phyloP scores from a whole-genome alignment of 345 rosid genomes.

The Clarkia xantiana region DNA sequence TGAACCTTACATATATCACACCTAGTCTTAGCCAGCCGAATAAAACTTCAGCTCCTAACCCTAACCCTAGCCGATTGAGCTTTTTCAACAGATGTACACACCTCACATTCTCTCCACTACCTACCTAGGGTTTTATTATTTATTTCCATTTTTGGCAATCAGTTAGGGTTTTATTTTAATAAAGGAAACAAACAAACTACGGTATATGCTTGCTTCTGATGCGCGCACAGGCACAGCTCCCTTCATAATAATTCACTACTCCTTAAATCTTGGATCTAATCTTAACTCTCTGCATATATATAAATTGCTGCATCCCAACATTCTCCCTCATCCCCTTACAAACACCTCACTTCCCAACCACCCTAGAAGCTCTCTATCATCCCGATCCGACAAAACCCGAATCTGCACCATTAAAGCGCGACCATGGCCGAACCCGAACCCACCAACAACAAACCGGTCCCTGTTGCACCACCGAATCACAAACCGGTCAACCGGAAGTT shows the following conservation, averaged over 20 bases:
- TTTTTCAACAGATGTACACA: too few relatives aligned
- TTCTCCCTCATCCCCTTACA: not conserved
- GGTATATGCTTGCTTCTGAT: conserved; percentile 10
- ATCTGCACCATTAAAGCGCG: not conserved
- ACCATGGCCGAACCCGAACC: conserved; percentile 26
- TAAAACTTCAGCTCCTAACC: not conserved
- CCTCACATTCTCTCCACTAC: not conserved
- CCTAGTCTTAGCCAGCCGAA: too few relatives aligned
- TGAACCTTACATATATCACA: not conserved
- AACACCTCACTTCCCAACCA: too few relatives aligned
- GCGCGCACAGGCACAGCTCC: too few relatives aligned
- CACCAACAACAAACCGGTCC: conserved; percentile 7
- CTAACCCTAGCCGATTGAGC: conserved; percentile 5
- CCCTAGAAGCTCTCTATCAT: not conserved
- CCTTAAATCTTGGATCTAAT: not conserved
- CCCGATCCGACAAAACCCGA: conserved; percentile 4
- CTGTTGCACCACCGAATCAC: conserved; percentile 9
- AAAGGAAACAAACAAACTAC: not conserved
- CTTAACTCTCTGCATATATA: conserved; percentile 2
- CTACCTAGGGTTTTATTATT: not conserved
- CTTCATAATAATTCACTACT: not conserved
- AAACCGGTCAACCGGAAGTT: conserved; percentile 27
- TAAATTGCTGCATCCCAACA: not conserved
- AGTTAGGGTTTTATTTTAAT: not conserved
- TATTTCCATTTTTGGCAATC: not conserved